Base-by-base conservation (phyloP, 371 early-diverging fungal genomes). In the Apophysomyces trapeziformis region DNA sequence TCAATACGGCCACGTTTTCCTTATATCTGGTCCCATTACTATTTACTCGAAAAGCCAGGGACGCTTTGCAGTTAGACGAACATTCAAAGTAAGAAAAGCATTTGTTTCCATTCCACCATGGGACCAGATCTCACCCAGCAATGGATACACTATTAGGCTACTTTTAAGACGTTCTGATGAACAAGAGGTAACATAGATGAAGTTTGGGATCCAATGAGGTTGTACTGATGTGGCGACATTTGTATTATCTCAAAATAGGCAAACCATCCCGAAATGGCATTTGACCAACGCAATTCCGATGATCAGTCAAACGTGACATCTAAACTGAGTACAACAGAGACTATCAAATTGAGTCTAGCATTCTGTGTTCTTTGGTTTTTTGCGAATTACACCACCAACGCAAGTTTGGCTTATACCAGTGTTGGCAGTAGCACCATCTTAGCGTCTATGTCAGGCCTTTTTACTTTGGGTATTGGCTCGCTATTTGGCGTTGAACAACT, bases 391-490 rank as follows among this genome's bases (percentile, higher is more conserved):
- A 79, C 87, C 5, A 90, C 86, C 38, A 94, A 93, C 66, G 87
- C 90, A 4, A 90, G 92, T 43, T 73, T 93, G 35, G 91, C 91
- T 2, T 90, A 90, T 65, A 93, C 94, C 4, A 85, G 86, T 5
- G 95, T 94, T n/a, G 90, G 91, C 4, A 91, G 90, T 68, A 87
- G 89, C 39, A 92, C 95, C 21, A 93, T 94, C 38, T 73, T 94
- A 36, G 79, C 89, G 21, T 89, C 92, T 11, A 92, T 89, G 70
- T 35, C 57, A 74, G 81, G 92, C 38, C 75, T 93, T 39, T 93
- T 91, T 64, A 94, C 94, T 5, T 75, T 94, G 21, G 77, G 82
- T 0, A 85, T 94, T 58, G 94, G 94, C 1, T 76, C 90, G 0
- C n/a, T 83, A 12, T 72, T 82, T 38, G 79, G 85, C 44, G 87